Conservation (phyloP, 2,329 filamentous ascomycete genomes). For the Pyrenophora teres region DNA sequence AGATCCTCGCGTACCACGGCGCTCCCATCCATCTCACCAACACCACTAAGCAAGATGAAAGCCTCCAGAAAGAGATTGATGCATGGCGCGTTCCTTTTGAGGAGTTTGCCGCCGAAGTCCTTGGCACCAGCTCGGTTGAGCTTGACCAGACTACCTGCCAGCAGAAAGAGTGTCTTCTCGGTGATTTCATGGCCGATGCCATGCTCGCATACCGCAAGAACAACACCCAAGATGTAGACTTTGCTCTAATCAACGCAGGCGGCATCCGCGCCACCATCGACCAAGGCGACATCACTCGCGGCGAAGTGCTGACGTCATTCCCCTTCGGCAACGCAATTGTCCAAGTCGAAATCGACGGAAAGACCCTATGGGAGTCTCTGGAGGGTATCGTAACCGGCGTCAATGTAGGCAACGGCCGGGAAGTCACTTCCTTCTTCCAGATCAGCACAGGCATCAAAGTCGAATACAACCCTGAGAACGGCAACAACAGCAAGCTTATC, state of each 20-base stretch:
- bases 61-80: constrained; percentile 62
- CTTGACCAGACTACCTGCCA: constrained; percentile 66
- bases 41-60: constrained; percentile 60
- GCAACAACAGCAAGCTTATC: constrained; percentile 58
- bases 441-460: constrained; percentile 62
- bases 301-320: constrained; percentile 67
- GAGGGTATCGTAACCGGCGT: constrained; percentile 63
- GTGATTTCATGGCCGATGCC: constrained; percentile 55
- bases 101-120: constrained; percentile 61
- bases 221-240: constrained; percentile 54
- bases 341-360: constrained; percentile 59
- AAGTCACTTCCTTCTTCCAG: constrained; percentile 65
- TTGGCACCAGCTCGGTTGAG: constrained; percentile 60
- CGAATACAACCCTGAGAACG: constrained; percentile 60
- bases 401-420: constrained; percentile 59
- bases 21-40: constrained; percentile 69
- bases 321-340: constrained; percentile 69
- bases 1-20: constrained; percentile 66
- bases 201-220: constrained; percentile 65
- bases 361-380: constrained; percentile 61
- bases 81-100: constrained; percentile 66
- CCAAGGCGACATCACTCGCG: constrained; percentile 64
- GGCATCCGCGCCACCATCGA: constrained; percentile 69
- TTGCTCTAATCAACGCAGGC: constrained; percentile 67
- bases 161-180: constrained; percentile 59